A percentile compares a stretch with the other conserved stretches of the same genome.
Conservation (phyloP, 495 filamentous ascomycete genomes). For the Talaromyces stipitatus region DNA sequence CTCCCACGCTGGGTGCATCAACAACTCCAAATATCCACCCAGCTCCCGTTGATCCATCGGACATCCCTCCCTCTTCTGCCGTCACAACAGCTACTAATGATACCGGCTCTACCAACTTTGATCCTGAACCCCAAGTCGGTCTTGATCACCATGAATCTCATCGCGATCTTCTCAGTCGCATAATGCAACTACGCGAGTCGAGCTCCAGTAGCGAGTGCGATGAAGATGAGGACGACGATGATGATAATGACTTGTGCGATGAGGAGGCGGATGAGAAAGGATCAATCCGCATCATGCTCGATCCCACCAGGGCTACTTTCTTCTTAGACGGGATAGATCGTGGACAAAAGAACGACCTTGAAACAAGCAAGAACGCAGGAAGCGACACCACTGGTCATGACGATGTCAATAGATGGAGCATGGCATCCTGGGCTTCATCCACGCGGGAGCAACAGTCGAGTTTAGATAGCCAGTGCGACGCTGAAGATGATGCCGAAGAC, state of each 20-base stretch:
- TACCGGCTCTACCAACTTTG: slow-evolving; percentile 59
- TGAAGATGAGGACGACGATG: slow-evolving; percentile 39
- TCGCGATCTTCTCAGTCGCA: slow-evolving; percentile 41
- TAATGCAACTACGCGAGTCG: slow-evolving; percentile 44
- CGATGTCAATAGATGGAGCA: slow-evolving; percentile 37
- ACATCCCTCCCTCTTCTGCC: slow-evolving; percentile 34
- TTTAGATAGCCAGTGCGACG: slow-evolving; percentile 30
- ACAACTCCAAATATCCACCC: slow-evolving; percentile 41
- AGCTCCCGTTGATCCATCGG: slow-evolving; percentile 29
- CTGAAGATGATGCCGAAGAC: too few relatives aligned
- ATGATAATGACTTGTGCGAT: slow-evolving; percentile 41
- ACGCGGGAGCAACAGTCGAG: slow-evolving; percentile 32
- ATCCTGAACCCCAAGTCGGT: slow-evolving; percentile 62
- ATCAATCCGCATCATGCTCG: slow-evolving; percentile 56
- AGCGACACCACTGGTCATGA: slow-evolving; percentile 16
- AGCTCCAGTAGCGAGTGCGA: slow-evolving; percentile 31
- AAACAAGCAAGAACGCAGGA: slow-evolving; percentile 12
- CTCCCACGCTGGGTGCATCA: slow-evolving; percentile 63
- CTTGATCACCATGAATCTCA: slow-evolving; percentile 35
- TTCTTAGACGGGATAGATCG: slow-evolving; percentile 24
- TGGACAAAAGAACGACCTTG: slow-evolving; percentile 13
- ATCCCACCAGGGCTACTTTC: slow-evolving; percentile 27
- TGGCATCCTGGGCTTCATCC: slow-evolving; percentile 47
- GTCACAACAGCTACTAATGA: slow-evolving; percentile 40
- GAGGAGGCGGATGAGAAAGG: slow-evolving; percentile 43